Conservation (phyloP, 2,329 filamentous ascomycete species). For the Pyrenophora seminiperda region DNA sequence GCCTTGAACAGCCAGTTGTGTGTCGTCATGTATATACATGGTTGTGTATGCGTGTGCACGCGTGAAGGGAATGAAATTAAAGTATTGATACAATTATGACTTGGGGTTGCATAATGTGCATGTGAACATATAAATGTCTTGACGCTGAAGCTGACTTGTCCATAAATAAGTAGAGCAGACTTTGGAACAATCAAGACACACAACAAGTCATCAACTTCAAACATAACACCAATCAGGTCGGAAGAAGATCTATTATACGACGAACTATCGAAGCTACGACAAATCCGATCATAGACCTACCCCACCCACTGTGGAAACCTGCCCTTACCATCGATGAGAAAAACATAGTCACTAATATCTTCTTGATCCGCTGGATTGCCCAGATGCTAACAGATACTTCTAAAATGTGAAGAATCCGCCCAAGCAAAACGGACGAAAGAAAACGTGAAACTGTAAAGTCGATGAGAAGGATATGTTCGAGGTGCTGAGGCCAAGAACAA, state of each 20-base stretch:
- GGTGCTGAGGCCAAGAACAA: conserved; percentile 18
- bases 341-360: conserved; percentile 33
- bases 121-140: too few relatives aligned
- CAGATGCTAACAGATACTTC: conserved; percentile 38
- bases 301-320: conserved; percentile 29
- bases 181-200: too few relatives aligned
- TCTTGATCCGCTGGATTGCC: conserved; percentile 17
- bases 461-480: conserved; percentile 30
- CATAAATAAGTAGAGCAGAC: too few relatives aligned
- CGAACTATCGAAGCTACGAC: conserved; percentile 34
- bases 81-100: conserved; percentile 3
- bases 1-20: too few relatives aligned
- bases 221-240: neutral
- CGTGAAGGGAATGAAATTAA: neutral
- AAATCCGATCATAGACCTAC: conserved; percentile 30
- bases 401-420: conserved; percentile 30
- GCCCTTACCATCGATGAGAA: conserved; percentile 34
- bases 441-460: conserved; percentile 17
- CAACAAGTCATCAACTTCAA: neutral
- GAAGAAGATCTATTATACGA: conserved; percentile 34
- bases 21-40: too few relatives aligned
- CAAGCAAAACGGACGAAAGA: conserved; percentile 15
- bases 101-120: too few relatives aligned
- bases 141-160: too few relatives aligned
- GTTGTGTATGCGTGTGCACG: too few relatives aligned